phyloP scores from a whole-genome alignment of 208 protist genomes.

The Leishmania aethiopica region DNA sequence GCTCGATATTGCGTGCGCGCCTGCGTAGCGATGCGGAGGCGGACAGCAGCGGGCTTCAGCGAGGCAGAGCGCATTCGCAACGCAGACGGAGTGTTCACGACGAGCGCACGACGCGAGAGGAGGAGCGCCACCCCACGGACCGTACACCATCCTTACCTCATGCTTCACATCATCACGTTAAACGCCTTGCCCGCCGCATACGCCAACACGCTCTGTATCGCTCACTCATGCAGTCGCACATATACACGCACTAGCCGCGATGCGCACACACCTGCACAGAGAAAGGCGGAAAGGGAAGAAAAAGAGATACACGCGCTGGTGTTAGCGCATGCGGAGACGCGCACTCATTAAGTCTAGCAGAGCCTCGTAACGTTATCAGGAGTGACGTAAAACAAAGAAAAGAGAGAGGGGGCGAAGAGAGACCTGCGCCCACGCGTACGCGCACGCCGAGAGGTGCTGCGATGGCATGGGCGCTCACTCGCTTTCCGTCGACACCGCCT shows the following conservation, averaged over 20 bases:
- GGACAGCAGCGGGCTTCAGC: not conserved
- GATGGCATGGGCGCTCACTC: not conserved
- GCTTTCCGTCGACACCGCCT: not conserved
- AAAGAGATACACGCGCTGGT: not conserved
- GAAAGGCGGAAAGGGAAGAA: no score
- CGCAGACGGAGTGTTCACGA: no score
- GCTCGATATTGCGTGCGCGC: not conserved
- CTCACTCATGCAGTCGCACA: no score
- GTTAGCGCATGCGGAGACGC: not conserved
- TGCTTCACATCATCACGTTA: not conserved
- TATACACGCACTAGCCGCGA: no score
- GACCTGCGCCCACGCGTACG: not conserved
- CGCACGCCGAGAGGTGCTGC: not conserved
- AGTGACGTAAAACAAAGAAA: not conserved
- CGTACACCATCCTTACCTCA: not conserved
- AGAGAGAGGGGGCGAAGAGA: not conserved
- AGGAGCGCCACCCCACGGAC: not conserved
- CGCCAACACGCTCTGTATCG: no score
- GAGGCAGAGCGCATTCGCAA: not conserved
- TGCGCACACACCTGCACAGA: no score
- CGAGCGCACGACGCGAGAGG: no score
- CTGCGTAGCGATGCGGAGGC: not conserved
- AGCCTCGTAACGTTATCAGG: not conserved
- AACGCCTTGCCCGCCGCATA: not conserved
- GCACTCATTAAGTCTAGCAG: not conserved